Evolutionary conservation across 1,284 basidiomycete genomes (phyloP).

Genomic region (Psilocybe mexicana): DNA sequence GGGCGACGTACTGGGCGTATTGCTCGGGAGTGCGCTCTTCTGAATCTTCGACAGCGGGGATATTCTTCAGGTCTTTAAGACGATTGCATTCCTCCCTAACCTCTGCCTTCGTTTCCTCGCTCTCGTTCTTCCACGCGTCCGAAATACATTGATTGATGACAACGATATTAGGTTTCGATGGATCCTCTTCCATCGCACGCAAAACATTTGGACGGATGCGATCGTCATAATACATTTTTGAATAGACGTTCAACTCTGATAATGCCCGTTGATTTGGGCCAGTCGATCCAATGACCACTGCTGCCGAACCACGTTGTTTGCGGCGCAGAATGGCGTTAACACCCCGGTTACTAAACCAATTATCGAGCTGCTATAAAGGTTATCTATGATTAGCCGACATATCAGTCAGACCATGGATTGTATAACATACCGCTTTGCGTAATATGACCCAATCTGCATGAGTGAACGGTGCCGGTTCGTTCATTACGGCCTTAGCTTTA

Average conservation of each 20-base stretch:
- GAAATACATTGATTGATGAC: neutral
- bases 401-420: neutral
- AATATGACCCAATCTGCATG: neutral
- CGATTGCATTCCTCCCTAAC: neutral
- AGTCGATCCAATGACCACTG: neutral
- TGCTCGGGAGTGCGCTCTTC: no score
- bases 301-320: neutral
- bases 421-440: neutral
- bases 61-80: neutral
- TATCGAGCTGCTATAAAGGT: neutral
- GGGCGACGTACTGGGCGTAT: no score
- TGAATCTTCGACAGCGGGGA: no score
- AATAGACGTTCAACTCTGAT: conserved; percentile 5
- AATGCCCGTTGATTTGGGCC: neutral
- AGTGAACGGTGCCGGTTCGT: neutral
- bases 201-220: neutral
- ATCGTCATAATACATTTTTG: conserved; percentile 1
- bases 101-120: neutral
- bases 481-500: no score
- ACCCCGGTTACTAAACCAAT: conserved; percentile 8
- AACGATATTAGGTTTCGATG: neutral
- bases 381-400: neutral
- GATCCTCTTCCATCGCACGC: neutral
- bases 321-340: neutral
- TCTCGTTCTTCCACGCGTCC: neutral